Percentiles rank a stretch among this genome's conserved stretches.
Conservation (phyloP, 108 stramenopile species). For the Cyclostephanos tholiformis region DNA sequence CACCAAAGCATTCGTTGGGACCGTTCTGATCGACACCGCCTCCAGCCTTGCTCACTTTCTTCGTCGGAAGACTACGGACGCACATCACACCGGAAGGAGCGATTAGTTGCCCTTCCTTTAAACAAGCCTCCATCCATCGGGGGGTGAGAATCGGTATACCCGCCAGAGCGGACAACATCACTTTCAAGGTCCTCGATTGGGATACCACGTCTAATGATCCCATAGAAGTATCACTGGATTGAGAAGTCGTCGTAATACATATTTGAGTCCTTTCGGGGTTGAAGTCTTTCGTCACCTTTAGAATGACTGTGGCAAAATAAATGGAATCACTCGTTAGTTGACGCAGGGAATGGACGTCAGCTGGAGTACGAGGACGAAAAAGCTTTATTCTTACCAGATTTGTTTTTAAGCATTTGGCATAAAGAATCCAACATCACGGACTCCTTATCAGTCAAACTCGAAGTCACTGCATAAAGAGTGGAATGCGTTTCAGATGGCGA, state of each 20-base stretch:
- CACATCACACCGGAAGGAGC: slow-evolving; percentile 38
- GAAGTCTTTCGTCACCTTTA: slow-evolving; percentile 63
- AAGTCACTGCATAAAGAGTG: slow-evolving; percentile 52
- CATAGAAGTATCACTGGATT: slow-evolving; percentile 10
- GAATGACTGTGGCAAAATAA: slow-evolving; percentile 34
- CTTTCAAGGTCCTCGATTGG: slow-evolving; percentile 69
- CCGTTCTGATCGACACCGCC: neutral
- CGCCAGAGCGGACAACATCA: slow-evolving; percentile 70
- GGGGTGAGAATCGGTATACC: slow-evolving; percentile 79
- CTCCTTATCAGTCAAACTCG: slow-evolving; percentile 63
- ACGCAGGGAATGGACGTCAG: neutral
- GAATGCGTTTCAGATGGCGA: neutral
- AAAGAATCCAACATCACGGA: slow-evolving; percentile 48
- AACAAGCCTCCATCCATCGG: slow-evolving; percentile 62
- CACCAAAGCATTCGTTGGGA: slow-evolving; percentile 45
- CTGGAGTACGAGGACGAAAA: neutral
- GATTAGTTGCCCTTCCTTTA: slow-evolving; percentile 25
- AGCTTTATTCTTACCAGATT: slow-evolving; percentile 42
- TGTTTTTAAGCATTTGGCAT: slow-evolving; percentile 39
- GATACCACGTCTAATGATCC: slow-evolving; percentile 37
- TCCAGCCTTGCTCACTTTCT: slow-evolving; percentile 5
- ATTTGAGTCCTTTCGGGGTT: slow-evolving; percentile 64
- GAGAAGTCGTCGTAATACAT: slow-evolving; percentile 51
- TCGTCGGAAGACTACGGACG: slow-evolving; percentile 35
- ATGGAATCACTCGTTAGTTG: neutral